Evolutionary conservation across 208 protist genomes (phyloP).

Genomic region (Wallacemonas sp.): DNA sequence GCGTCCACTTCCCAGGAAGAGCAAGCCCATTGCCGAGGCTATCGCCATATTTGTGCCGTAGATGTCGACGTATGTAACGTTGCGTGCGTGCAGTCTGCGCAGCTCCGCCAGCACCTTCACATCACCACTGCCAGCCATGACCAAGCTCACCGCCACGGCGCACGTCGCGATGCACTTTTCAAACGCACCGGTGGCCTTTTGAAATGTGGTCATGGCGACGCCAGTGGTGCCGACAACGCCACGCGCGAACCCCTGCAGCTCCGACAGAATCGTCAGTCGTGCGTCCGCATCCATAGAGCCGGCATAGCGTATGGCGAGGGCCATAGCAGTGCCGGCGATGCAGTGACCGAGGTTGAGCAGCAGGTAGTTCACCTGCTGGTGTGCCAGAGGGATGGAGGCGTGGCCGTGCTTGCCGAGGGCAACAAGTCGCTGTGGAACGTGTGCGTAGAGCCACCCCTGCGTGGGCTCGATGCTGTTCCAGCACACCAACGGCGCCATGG

Average conservation of each 20-base stretch:
- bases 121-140: slow-evolving; percentile 95
- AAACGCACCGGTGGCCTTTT: slow-evolving; percentile 74
- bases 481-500: slow-evolving; percentile 61
- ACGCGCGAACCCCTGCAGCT: slow-evolving; percentile 71
- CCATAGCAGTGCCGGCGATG: slow-evolving; percentile 65
- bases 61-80: slow-evolving; percentile 14
- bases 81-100: slow-evolving; percentile 55
- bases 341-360: slow-evolving; percentile 79
- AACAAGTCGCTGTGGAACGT: slow-evolving; percentile 32
- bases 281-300: slow-evolving; percentile 67
- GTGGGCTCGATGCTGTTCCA: slow-evolving; percentile 62
- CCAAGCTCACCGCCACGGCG: slow-evolving; percentile 56
- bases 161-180: slow-evolving; percentile 72
- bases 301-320: slow-evolving; percentile 78
- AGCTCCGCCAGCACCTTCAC: slow-evolving; percentile 68
- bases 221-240: slow-evolving; percentile 61
- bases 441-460: slow-evolving; percentile 40
- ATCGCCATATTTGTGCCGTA: slow-evolving; percentile 96
- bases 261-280: slow-evolving; percentile 43
- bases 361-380: slow-evolving; percentile 70
- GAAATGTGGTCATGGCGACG: slow-evolving; percentile 41
- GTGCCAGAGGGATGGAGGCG: slow-evolving; percentile 16
- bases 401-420: slow-evolving; percentile 13
- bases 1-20: slow-evolving; percentile 94
- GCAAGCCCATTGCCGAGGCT: slow-evolving; percentile 92